Evolutionary conservation across 2,329 filamentous ascomycete genomes (phyloP), one percentile per base, ranked within the genome.

Genomic region (Didymella sp.): DNA sequence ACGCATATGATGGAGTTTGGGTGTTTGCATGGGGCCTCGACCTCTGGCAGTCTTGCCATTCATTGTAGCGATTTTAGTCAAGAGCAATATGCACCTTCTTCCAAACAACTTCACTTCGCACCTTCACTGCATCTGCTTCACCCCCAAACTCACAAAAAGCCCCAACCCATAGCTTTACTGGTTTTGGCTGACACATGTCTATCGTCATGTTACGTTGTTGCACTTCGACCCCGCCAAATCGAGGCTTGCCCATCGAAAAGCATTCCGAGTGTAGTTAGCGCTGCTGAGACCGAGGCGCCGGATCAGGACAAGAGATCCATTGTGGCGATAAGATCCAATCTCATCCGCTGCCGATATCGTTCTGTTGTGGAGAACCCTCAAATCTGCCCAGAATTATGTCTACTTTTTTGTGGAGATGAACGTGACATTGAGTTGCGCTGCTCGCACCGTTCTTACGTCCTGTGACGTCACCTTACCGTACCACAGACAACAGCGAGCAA

Each of bases 1-100:
- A 51, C 47, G 56, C 61, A 62, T 61, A 56, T 43, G 50, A 57
- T 52, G 65, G 65, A 58, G 65, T 68, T 62, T 61, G 49, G 59
- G 60, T 48, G 53, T 56, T 61, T 57, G 44, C 58, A 61, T 52
- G 48, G 58, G 61, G 60, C 59, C 49, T 62, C 47, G 61, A 58
- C 56, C 58, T 64, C 49, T 42, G 47, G 41, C 47, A 46, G 33
- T 38, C 25, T 31, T 40, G 40, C 40, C 46, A 17, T 50, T 45
- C 21, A 53, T 40, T 51, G 19, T 31, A 56, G 53, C 53, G 53
- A 56, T 38, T 50, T 56, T 33, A 9, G 41, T 37, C 25, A 50
- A n/a, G 46, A 56, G 13, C 33, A 27, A 42, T 25, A 45, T 15
- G 45, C 15, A 25, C 17, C 22, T 19, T 44, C 40, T 51, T 44